Evolutionary conservation across 495 filamentous ascomycete genomes (phyloP).

Genomic region (Durotheca rogersii): DNA sequence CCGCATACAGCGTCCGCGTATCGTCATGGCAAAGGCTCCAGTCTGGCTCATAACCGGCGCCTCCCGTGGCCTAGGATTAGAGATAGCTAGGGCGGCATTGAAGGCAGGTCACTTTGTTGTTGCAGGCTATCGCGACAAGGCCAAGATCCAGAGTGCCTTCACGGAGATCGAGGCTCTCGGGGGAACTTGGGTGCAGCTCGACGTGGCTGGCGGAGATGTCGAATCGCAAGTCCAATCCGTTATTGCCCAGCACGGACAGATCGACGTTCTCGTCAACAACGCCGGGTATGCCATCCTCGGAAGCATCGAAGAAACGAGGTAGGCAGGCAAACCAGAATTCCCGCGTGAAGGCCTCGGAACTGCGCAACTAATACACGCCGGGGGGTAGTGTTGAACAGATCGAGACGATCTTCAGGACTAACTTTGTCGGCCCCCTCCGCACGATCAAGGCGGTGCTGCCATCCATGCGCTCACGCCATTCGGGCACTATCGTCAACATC

Average conservation of each 20-base stretch:
- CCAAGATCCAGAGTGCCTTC: slow-evolving; percentile 32
- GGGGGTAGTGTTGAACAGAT: slow-evolving; percentile 34
- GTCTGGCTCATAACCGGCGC: slow-evolving; percentile 53
- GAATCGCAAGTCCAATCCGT: slow-evolving; percentile 35
- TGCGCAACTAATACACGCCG: background rate
- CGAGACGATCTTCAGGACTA: slow-evolving; percentile 42
- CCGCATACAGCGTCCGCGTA: slow-evolving; percentile 1
- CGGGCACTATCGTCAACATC: slow-evolving; percentile 47
- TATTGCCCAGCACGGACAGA: slow-evolving; percentile 39
- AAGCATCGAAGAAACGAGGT: slow-evolving; percentile 47
- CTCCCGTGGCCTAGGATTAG: slow-evolving; percentile 45
- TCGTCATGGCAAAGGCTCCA: slow-evolving; percentile 21
- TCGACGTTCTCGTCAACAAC: slow-evolving; percentile 55
- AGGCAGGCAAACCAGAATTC: too few relatives aligned
- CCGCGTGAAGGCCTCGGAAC: too few relatives aligned
- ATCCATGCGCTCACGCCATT: slow-evolving; percentile 43
- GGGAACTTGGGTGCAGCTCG: slow-evolving; percentile 42
- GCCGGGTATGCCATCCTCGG: slow-evolving; percentile 48
- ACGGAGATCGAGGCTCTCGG: slow-evolving; percentile 40
- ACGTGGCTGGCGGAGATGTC: slow-evolving; percentile 37
- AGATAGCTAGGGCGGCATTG: slow-evolving; percentile 39
- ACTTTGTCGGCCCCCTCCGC: slow-evolving; percentile 48
- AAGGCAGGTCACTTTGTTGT: slow-evolving; percentile 46
- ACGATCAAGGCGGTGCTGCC: slow-evolving; percentile 51
- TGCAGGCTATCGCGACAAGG: slow-evolving; percentile 37